Evolutionary conservation across 176 grass and related monocot genomes (phyloP).

Genomic region (Themeda triandra): DNA sequence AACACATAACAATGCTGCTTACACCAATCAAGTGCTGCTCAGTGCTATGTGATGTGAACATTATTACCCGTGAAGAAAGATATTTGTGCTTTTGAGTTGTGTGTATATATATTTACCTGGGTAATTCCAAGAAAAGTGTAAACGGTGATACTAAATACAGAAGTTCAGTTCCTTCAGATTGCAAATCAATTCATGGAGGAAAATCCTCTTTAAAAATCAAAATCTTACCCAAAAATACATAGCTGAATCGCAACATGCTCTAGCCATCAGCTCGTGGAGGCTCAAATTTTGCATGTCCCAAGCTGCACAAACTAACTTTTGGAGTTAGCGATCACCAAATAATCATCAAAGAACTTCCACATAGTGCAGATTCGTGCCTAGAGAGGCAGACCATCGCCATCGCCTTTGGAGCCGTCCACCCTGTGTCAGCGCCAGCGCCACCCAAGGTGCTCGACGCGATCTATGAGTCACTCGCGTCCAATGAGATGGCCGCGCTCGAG

Average conservation of each 20-base stretch:
- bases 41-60: background rate
- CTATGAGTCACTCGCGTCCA: constrained; percentile 55
- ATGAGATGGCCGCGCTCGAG: constrained; percentile 45
- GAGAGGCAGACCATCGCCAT: too few species aligned
- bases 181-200: background rate
- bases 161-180: background rate
- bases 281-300: too few species aligned
- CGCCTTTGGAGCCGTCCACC: too few species aligned
- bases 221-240: too few species aligned
- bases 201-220: too few species aligned
- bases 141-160: background rate
- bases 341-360: too few species aligned
- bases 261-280: too few species aligned
- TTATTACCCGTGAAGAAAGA: background rate
- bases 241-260: too few species aligned
- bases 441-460: constrained; percentile 53
- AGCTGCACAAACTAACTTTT: too few species aligned
- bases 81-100: background rate
- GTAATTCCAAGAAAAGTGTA: background rate
- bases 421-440: background rate
- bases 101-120: background rate
- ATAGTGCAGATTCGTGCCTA: too few species aligned
- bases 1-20: too few species aligned
- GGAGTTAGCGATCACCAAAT: too few species aligned
- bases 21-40: background rate